A percentile compares a stretch with the other conserved stretches of the same genome.
Evolutionary conservation across 2,329 filamentous ascomycete genomes (phyloP).

Genomic region (Stemphylium vesicarium): DNA sequence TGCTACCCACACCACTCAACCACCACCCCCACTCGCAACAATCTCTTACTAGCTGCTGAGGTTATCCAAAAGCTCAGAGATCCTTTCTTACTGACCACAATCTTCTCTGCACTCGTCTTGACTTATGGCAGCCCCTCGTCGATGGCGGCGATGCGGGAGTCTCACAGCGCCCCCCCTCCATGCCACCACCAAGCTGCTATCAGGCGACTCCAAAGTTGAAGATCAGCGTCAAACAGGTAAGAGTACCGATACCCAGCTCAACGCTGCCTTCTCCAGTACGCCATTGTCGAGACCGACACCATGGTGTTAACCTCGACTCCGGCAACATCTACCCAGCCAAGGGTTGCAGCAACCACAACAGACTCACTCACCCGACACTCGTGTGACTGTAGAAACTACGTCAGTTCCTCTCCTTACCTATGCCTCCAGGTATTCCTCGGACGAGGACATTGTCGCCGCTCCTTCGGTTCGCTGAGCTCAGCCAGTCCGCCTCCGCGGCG

Average conservation of each 20-base stretch:
- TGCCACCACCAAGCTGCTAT: not conserved
- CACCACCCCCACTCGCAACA: slow-evolving; percentile 1
- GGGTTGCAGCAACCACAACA: not conserved
- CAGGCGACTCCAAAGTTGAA: not conserved
- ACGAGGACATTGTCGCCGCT: too few relatives aligned
- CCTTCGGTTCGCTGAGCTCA: too few relatives aligned
- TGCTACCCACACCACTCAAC: slow-evolving; percentile 2
- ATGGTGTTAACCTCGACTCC: not conserved
- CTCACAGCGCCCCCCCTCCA: not conserved
- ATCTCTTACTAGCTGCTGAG: not conserved
- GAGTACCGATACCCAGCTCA: not conserved
- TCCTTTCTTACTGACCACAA: not conserved
- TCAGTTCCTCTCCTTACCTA: not conserved
- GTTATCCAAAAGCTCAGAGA: not conserved
- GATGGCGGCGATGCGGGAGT: not conserved
- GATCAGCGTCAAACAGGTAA: not conserved
- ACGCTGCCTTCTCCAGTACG: not conserved
- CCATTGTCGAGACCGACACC: not conserved
- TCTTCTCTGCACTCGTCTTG: not conserved
- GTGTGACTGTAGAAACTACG: not conserved
- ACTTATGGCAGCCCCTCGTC: not conserved
- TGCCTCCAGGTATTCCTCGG: not conserved
- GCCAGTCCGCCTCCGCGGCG: too few relatives aligned
- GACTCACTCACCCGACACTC: not conserved
- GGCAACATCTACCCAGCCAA: not conserved